Base-by-base conservation (phyloP, 2,329 filamentous ascomycete species). In the Pseudogymnoascus sp. region DNA sequence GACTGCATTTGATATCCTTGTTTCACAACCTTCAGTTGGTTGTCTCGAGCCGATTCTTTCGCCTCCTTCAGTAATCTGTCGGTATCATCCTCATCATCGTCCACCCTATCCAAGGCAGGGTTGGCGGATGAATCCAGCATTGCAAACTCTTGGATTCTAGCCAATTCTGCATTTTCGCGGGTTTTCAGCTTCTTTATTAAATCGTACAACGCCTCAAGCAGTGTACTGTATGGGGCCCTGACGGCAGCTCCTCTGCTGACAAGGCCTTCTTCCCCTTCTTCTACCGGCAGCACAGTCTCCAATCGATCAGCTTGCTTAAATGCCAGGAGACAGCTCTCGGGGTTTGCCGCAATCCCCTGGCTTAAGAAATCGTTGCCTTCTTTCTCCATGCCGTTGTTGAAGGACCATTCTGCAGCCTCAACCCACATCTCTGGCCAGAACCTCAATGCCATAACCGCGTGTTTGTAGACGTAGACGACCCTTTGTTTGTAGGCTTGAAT, bases 361-460 rank as follows among this genome's bases (percentile, higher is more conserved):
- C 86, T 81, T 23, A 99, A 79, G 70, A 97, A 90, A 8, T 91
- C 86, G 23, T 81, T 78, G 54, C 83, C 82, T 37, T 91, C 87
- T 51, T 85, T 77, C 39, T 84, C 81, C 68, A 93, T 78, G 51
- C 84, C 84, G 69, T 95, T 92, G 63, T 88, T 83, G 71, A 92
- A 92, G 75, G 91, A 96, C 85, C 93, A 97, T 68, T 96, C 90
- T 0, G 93, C 90, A 8, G 92, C 93, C 65, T 97, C 92, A 60
- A 92, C 93, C 95, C 95, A 99, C 69, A 97, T 87, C 73, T 96
- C 90, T 3, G 95, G 93, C 85, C 93, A 95, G 76, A 97, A 99
- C 61, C 93, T 87, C 63, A 99, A 79, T 3, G 92, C 88, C 89
- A 97, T 96, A 57, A 96, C 78, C 4, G 93, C 91, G 74, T 97